phyloP scores from a whole-genome alignment of 176 grass and related monocot genomes.

The Raddia guianensis region DNA sequence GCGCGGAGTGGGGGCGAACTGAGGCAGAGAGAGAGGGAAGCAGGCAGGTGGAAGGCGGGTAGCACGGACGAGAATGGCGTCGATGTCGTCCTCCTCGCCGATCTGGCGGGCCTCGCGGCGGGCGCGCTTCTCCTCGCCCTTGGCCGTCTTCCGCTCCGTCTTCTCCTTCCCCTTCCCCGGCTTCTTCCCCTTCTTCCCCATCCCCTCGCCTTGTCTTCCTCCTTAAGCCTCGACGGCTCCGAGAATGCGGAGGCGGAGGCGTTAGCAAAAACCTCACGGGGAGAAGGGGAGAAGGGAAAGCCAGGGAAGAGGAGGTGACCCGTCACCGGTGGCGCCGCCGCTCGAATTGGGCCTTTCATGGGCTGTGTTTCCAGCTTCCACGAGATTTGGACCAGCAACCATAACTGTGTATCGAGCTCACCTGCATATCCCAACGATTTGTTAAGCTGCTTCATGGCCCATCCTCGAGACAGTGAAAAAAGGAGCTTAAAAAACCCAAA shows the following conservation, averaged over 20 bases:
- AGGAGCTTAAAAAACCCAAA: no score
- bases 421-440: no score
- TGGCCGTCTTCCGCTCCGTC: constrained; percentile 84
- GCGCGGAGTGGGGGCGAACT: background rate
- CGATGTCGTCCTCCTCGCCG: constrained; percentile 91
- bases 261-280: constrained; percentile 32
- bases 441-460: no score
- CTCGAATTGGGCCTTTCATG: background rate
- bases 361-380: background rate
- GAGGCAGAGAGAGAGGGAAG: background rate
- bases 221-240: background rate
- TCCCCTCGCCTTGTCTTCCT: background rate
- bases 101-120: constrained; percentile 74
- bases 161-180: constrained; percentile 94
- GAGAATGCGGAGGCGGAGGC: background rate
- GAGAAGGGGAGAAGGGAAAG: background rate
- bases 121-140: constrained; percentile 87
- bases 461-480: no score
- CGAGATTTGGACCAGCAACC: background rate
- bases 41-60: background rate
- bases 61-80: constrained; percentile 79
- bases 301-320: background rate
- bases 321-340: background rate
- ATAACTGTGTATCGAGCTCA: no score
- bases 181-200: constrained; percentile 98